phyloP scores from a whole-genome alignment of 768 basidiomycete species.

The Termitomyces sp. region DNA sequence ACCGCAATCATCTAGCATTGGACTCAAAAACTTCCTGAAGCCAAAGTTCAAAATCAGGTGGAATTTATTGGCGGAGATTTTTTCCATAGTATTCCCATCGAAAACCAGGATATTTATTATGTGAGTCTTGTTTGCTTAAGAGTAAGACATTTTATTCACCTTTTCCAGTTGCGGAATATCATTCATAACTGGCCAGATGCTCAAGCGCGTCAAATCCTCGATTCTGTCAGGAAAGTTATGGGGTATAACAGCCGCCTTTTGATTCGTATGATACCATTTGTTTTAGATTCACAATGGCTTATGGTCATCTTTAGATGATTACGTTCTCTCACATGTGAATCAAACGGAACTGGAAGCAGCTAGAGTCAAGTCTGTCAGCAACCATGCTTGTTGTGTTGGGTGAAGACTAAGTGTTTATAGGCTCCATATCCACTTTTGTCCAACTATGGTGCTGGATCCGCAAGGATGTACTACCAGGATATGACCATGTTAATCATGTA shows the following conservation, averaged over 20 bases:
- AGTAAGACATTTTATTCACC: no score
- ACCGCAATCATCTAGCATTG: neutral
- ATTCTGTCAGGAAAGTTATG: conserved; percentile 28
- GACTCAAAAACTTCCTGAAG: conserved; percentile 26
- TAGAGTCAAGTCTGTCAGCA: neutral
- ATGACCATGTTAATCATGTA: conserved; percentile 37
- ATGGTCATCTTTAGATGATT: neutral
- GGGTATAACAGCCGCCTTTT: conserved; percentile 14
- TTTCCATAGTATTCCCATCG: conserved; percentile 30
- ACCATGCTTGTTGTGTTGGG: neutral
- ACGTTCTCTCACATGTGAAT: neutral
- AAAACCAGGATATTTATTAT: conserved; percentile 36
- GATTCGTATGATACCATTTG: neutral
- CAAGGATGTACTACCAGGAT: conserved; percentile 37
- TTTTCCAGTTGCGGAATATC: neutral
- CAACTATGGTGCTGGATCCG: conserved; percentile 38
- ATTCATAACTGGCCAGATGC: conserved; percentile 22
- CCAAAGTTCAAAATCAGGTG: conserved; percentile 24
- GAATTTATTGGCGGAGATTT: conserved; percentile 37
- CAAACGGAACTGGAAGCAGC: conserved; percentile 2
- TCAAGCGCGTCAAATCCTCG: conserved; percentile 24
- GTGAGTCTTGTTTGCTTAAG: conserved; percentile 20
- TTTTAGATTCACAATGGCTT: neutral
- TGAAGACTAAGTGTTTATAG: conserved; percentile 7
- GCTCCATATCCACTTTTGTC: conserved; percentile 42